Evolutionary conservation across 768 basidiomycete species (phyloP), one percentile per base, ranked within the genome.

Genomic region (Lentinula raphanica): DNA sequence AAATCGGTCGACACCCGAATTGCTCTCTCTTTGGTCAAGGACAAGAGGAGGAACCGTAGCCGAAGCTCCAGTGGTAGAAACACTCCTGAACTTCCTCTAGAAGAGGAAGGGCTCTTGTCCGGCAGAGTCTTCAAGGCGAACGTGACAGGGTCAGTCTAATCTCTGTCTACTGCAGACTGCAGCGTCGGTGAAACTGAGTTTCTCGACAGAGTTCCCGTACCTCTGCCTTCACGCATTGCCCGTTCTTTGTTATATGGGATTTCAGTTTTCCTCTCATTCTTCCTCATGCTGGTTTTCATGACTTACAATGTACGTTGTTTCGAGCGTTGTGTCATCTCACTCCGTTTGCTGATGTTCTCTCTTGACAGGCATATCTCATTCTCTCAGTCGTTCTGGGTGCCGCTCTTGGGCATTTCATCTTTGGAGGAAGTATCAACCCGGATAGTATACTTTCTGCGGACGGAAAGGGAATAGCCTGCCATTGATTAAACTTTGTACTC

Each of bases 251-350:
- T 92, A 36, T 96, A 95, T 64, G 92, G 87, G n/a, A 71, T 77
- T 3, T 83, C 83, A 2, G 84, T 93, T 21, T 87, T 87, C 69
- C 70, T 93, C 59, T 90, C 90, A 35, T 90, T 89, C 78, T 92
- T 92, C 81, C 82, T 93, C 68, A 97, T 97, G 94, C 76, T 97
- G 58, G 86, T 96, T 39, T 94, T 93, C 72, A 96, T 97, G 94
- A 96, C 94, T 4, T 97, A 95, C 74, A 97, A 97, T 63, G 92
- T 93, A 59, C 66, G 39, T 54, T 21, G 49, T 39, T 59, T n/a
- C n/a, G n/a, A n/a, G n/a, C n/a, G n/a, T n/a, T 6, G 17, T 7
- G 15, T 23, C 32, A 13, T 21, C 27, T 35, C 7, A 31, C 13
- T 12, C 25, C 23, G n/a, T 56, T 17, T 3, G 9, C 21, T 45